Base-by-base conservation (phyloP, 2,329 filamentous ascomycete species). In the Aspergillus piperis region DNA sequence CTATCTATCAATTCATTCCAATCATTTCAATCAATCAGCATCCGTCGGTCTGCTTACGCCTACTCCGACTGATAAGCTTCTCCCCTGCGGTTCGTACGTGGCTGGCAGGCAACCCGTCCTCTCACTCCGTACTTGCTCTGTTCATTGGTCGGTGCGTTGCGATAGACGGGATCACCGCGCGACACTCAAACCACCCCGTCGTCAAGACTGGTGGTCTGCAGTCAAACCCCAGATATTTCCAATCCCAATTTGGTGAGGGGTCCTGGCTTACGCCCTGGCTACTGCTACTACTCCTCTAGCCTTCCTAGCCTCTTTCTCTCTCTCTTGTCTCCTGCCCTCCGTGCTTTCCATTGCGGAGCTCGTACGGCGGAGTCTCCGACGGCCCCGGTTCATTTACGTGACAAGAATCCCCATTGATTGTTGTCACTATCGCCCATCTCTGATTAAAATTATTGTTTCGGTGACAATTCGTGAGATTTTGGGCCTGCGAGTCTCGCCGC, bases 61-160 rank as follows among this genome's bases (percentile, higher is more conserved):
- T 53, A 41, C 17, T 11, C 38, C 36, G 36, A 53, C 63, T 64
- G 69, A 71, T 71, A 71, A 71, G 68, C 68, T 65, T 68, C 62
- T 64, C 58, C 55, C 57, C 63, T 59, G 42, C 61, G 61, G 60
- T 64, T 69, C 63, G 69, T 65, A 61, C 62, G 60, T 63, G 47
- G 58, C 61, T 42, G 32, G 42, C 54, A 54, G 53, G 54, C 54
- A 38, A 44, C 17, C 30, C 47, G 47, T n/a, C 49, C 3, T 30
- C 39, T 52, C 32, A 58, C 56, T 15, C 21, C 38, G 50, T 51
- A 42, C 42, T 25, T 39, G 32, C 36, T 42, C 8, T 50, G 57
- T 49, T 56, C 44, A 57, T 68, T 68, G 62, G 62, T 62, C 64
- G 67, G 60, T 58, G 53, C 54, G 60, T 55, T 58, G 3, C 55